A percentile compares a stretch with the other conserved stretches of the same genome.
phyloP scores from a whole-genome alignment of 139 green algal genomes.

The Monoraphidium neglectum region DNA sequence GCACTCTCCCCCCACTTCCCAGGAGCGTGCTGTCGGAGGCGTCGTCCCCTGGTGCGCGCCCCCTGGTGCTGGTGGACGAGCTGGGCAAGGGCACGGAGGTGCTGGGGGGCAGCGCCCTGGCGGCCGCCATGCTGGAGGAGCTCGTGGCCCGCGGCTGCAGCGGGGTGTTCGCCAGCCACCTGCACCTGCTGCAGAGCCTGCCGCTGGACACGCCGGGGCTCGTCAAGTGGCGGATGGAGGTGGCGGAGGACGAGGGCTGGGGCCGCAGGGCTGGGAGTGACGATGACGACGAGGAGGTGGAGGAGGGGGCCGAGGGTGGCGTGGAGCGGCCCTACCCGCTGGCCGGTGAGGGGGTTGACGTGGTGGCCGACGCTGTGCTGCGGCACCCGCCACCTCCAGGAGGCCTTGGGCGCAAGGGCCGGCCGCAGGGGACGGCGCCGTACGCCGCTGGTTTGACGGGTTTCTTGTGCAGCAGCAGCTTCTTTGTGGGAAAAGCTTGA shows the following conservation, averaged over 20 bases:
- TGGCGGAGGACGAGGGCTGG: constrained; percentile 5
- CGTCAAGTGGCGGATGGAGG: constrained; percentile 30
- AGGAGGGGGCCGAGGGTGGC: too few relatives aligned
- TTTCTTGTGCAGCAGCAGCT: too few relatives aligned
- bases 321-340: too few relatives aligned
- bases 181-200: constrained; percentile 79
- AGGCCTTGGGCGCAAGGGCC: too few relatives aligned
- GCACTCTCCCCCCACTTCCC: not conserved
- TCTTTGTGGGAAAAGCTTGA: too few relatives aligned
- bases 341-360: too few relatives aligned
- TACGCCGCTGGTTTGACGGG: too few relatives aligned
- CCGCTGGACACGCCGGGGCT: constrained; percentile 23
- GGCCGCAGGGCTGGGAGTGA: too few relatives aligned
- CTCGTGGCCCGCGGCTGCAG: constrained; percentile 17
- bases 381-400: too few relatives aligned
- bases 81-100: constrained; percentile 94
- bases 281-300: too few relatives aligned
- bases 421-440: too few relatives aligned
- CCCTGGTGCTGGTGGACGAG: constrained; percentile 89
- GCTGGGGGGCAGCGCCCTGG: constrained; percentile 61
- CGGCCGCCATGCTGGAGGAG: constrained; percentile 45
- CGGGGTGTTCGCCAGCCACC: constrained; percentile 90
- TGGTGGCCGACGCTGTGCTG: too few relatives aligned
- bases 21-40: constrained; percentile 12
- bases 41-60: constrained; percentile 19